A percentile compares a stretch with the other conserved stretches of the same genome.
phyloP scores from a whole-genome alignment of 1,284 basidiomycete genomes.

The Fomitiporia mediterranea region DNA sequence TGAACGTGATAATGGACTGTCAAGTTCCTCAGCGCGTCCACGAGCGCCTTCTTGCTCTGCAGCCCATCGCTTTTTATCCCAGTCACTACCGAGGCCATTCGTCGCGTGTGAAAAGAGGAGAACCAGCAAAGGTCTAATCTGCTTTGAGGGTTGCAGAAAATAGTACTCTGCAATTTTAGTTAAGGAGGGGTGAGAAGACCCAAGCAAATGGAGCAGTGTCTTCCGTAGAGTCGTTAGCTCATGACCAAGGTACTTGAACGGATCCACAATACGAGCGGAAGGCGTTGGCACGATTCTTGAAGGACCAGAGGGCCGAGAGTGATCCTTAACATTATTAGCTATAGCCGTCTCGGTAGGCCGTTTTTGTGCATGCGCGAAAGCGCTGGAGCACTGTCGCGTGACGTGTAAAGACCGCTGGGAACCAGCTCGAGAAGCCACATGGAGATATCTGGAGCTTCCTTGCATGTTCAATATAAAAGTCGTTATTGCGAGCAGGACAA shows the following conservation, averaged over 20 bases:
- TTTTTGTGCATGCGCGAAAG: slow-evolving; percentile 6
- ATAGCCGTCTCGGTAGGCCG: background rate
- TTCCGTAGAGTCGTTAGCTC: slow-evolving; percentile 76
- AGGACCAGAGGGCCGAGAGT: background rate
- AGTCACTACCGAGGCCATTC: slow-evolving; percentile 65
- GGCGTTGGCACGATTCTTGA: background rate
- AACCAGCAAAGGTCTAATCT: slow-evolving; percentile 87
- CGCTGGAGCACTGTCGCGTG: slow-evolving; percentile 18
- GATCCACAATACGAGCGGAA: slow-evolving; percentile 39
- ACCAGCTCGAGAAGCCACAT: slow-evolving; percentile 7
- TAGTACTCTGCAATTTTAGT: slow-evolving; percentile 91
- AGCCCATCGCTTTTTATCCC: slow-evolving; percentile 45
- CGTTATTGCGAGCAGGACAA: background rate
- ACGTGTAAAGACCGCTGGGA: slow-evolving; percentile 12
- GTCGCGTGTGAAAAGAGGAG: slow-evolving; percentile 90
- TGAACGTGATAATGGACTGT: slow-evolving; percentile 65
- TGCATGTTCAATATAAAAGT: slow-evolving; percentile 12
- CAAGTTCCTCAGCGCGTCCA: slow-evolving; percentile 44
- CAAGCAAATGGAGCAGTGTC: slow-evolving; percentile 77
- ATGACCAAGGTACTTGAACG: slow-evolving; percentile 62
- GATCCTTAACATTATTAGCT: background rate
- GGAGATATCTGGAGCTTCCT: slow-evolving; percentile 13
- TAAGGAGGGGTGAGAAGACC: slow-evolving; percentile 84
- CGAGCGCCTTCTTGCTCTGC: slow-evolving; percentile 41
- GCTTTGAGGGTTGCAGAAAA: slow-evolving; percentile 85